Evolutionary conservation across 345 rosid species (phyloP).

Genomic region (Eucalyptus lansdowneana): DNA sequence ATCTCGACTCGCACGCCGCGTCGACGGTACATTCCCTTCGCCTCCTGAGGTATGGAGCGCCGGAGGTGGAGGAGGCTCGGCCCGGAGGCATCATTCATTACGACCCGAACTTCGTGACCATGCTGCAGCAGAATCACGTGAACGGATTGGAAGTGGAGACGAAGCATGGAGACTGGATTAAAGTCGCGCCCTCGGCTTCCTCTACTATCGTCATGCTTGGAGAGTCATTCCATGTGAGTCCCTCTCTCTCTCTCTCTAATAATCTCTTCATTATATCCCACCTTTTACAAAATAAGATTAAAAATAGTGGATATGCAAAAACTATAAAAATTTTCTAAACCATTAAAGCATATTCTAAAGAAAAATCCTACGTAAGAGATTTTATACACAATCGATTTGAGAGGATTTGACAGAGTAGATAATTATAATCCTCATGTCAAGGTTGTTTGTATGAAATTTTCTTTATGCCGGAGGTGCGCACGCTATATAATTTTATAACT

Average conservation of each 20-base stretch:
- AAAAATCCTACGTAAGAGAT: no score
- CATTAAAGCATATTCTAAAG: no score
- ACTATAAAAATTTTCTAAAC: no score
- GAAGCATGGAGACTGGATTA: not conserved
- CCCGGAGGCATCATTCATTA: not conserved
- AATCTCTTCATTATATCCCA: no score
- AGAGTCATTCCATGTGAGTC: not conserved
- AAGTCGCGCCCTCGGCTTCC: not conserved
- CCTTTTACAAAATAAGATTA: not conserved
- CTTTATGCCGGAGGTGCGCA: no score
- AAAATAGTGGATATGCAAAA: no score
- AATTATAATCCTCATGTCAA: no score
- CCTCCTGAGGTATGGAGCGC: not conserved
- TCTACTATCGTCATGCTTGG: not conserved
- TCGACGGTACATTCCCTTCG: not conserved
- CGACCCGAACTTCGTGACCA: not conserved
- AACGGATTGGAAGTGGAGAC: not conserved
- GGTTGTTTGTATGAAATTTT: no score
- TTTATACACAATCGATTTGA: no score
- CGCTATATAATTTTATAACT: no score
- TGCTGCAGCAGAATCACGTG: slow-evolving; percentile 1
- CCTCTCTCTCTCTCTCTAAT: not conserved
- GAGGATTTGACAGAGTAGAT: no score
- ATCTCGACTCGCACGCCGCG: not conserved
- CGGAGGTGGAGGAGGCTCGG: not conserved